phyloP scores from a whole-genome alignment of 2,329 filamentous ascomycete genomes.

The Venturia effusa region DNA sequence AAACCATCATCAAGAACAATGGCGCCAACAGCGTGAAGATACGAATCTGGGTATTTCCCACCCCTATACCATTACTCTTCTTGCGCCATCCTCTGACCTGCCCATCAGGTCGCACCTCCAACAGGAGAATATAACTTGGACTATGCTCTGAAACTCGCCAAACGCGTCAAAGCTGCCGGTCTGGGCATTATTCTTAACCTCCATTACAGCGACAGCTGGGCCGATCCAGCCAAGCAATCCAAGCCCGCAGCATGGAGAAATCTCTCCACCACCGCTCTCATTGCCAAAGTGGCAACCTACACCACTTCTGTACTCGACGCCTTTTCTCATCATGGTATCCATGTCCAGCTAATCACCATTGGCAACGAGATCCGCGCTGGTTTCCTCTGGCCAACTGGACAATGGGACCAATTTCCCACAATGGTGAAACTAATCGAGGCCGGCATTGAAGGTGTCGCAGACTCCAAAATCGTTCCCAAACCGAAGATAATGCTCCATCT shows the following conservation, averaged over 20 bases:
- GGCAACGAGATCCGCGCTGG: constrained; percentile 64
- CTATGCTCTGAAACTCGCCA: constrained; percentile 60
- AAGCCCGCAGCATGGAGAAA: constrained; percentile 52
- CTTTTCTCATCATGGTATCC: constrained; percentile 44
- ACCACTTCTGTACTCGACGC: constrained; percentile 50
- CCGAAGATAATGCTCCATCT: constrained; percentile 66
- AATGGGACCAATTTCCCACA: constrained; percentile 32
- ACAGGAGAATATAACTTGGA: constrained; percentile 56
- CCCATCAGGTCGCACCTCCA: constrained; percentile 46
- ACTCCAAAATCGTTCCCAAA: constrained; percentile 44
- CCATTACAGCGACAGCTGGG: constrained; percentile 61
- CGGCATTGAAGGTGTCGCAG: constrained; percentile 53
- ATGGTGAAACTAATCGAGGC: constrained; percentile 54
- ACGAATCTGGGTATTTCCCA: not conserved
- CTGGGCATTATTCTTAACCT: constrained; percentile 52
- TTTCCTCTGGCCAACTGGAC: constrained; percentile 55
- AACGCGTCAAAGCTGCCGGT: constrained; percentile 51
- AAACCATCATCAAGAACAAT: constrained; percentile 4
- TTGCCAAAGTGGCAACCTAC: constrained; percentile 58
- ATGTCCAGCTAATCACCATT: constrained; percentile 54
- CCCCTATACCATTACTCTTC: not conserved
- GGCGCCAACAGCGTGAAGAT: constrained; percentile 10
- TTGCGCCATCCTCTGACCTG: not conserved
- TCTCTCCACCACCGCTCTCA: constrained; percentile 44
- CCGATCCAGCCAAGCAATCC: constrained; percentile 53